Conservation (phyloP, 805 yeast genomes). For the Jamesozyma rosinii region DNA sequence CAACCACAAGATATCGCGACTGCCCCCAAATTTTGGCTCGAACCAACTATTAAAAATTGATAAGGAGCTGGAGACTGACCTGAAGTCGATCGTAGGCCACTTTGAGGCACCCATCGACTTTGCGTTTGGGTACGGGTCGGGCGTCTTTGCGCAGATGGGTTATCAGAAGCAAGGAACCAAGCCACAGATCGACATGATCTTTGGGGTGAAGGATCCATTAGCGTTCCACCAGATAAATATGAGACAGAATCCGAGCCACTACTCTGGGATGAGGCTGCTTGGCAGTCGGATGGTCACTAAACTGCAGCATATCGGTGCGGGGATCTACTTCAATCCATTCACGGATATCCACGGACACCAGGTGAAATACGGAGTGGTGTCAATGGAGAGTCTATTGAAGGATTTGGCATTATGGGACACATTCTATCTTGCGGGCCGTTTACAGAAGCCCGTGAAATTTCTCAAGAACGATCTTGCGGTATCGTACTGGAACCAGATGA, state of each 20-base stretch:
- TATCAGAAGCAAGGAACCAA: conserved; percentile 27
- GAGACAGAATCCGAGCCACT: conserved; percentile 60
- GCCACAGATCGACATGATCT: conserved; percentile 79
- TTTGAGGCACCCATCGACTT: conserved; percentile 67
- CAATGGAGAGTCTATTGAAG: conserved; percentile 45
- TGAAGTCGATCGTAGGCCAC: conserved; percentile 42
- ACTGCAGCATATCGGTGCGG: conserved; percentile 70
- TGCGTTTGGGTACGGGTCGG: conserved; percentile 92
- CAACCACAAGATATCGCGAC: conserved; percentile 29
- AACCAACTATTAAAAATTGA: conserved; percentile 49
- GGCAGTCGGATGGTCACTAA: conserved; percentile 51
- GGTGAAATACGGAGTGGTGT: conserved; percentile 82
- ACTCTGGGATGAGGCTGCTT: conserved; percentile 54
- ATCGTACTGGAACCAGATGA: conserved; percentile 61
- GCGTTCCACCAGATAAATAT: conserved; percentile 74
- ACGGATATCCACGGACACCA: conserved; percentile 50
- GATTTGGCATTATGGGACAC: conserved; percentile 83
- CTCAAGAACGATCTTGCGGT: conserved; percentile 56
- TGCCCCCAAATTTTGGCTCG: conserved; percentile 49
- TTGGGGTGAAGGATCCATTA: conserved; percentile 65
- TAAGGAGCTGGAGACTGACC: conserved; percentile 34
- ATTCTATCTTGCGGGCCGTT: conserved; percentile 80
- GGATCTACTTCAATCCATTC: conserved; percentile 89
- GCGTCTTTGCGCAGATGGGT: conserved; percentile 75
- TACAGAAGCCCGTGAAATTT: conserved; percentile 87